Evolutionary conservation across 2,329 filamentous ascomycete genomes (phyloP).

Genomic region (Ophiocordyceps australis): DNA sequence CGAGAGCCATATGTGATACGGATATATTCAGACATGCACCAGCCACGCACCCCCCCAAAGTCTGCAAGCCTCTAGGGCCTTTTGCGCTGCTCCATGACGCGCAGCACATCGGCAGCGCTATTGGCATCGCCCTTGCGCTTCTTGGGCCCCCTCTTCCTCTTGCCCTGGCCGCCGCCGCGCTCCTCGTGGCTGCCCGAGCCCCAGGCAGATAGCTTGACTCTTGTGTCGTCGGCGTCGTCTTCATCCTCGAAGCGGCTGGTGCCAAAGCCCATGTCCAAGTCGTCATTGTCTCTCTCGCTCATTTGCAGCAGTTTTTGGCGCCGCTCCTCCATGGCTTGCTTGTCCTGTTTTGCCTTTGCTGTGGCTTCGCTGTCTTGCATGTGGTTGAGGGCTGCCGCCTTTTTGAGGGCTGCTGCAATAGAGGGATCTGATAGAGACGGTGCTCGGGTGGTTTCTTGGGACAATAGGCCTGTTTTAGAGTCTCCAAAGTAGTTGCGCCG

Average conservation of each 20-base stretch:
- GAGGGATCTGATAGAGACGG: slow-evolving; percentile 54
- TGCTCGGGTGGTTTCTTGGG: slow-evolving; percentile 28
- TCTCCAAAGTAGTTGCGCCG: slow-evolving; percentile 45
- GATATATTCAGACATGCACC: too few species aligned
- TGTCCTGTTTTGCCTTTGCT: slow-evolving; percentile 21
- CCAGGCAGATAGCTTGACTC: slow-evolving; percentile 52
- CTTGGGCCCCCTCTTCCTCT: slow-evolving; percentile 53
- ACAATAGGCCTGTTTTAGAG: slow-evolving; percentile 33
- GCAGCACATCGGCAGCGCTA: slow-evolving; percentile 62
- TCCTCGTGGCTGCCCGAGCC: slow-evolving; percentile 30
- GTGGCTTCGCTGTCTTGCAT: slow-evolving; percentile 17
- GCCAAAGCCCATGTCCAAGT: slow-evolving; percentile 91
- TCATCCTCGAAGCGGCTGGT: slow-evolving; percentile 76
- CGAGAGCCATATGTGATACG: too few species aligned
- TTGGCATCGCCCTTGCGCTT: slow-evolving; percentile 68
- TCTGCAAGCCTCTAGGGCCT: slow-evolving; percentile 11
- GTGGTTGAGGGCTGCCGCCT: slow-evolving; percentile 50
- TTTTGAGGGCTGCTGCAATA: slow-evolving; percentile 70
- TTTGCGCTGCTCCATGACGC: slow-evolving; percentile 49
- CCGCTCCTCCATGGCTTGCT: slow-evolving; percentile 43
- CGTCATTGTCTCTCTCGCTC: slow-evolving; percentile 65
- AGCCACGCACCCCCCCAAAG: neutral
- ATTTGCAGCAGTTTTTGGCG: slow-evolving; percentile 57
- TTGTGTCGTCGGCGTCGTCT: slow-evolving; percentile 56
- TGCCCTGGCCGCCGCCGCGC: slow-evolving; percentile 23